Percentiles rank a stretch among this genome's conserved stretches.
phyloP scores from a whole-genome alignment of 345 rosid genomes.

The Lepidium sativum region DNA sequence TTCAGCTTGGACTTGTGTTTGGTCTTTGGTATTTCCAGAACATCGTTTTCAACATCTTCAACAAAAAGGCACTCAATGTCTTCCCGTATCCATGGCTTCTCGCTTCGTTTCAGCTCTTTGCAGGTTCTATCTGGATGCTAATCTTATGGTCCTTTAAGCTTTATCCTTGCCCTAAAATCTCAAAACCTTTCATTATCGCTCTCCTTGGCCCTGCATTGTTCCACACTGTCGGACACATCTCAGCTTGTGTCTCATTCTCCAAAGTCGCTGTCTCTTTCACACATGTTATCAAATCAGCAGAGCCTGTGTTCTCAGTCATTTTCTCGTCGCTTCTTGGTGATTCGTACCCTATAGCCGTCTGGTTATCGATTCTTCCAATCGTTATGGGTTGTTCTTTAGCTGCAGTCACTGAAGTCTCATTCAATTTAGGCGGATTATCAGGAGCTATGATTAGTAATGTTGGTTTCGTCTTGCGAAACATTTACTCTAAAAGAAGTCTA shows the following conservation, averaged over 20 bases:
- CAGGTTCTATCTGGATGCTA: constrained; percentile 72
- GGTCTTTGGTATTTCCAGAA: constrained; percentile 94
- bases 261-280: constrained; percentile 98
- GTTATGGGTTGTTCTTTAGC: constrained; percentile 95
- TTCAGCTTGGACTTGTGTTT: constrained; percentile 63
- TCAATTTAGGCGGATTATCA: constrained; percentile 69
- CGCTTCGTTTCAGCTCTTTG: constrained; percentile 86
- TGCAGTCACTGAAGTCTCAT: constrained; percentile 90
- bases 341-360: constrained; percentile 67
- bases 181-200: constrained; percentile 73
- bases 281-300: constrained; percentile 92
- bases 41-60: constrained; percentile 89
- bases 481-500: constrained; percentile 74
- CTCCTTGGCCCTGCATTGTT: constrained; percentile 95
- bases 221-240: constrained; percentile 93
- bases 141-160: constrained; percentile 69
- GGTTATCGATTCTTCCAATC: constrained; percentile 90
- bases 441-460: constrained; percentile 96
- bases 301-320: constrained; percentile 91
- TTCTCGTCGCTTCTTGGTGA: constrained; percentile 91
- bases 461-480: constrained; percentile 84
- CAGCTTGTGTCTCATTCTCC: constrained; percentile 95
- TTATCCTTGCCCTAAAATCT: constrained; percentile 55
- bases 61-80: constrained; percentile 77
- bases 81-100: constrained; percentile 97